Percentiles rank a stretch among this genome's conserved stretches.
phyloP scores from a whole-genome alignment of 805 yeast genomes.

The Komagataella pastoris region DNA sequence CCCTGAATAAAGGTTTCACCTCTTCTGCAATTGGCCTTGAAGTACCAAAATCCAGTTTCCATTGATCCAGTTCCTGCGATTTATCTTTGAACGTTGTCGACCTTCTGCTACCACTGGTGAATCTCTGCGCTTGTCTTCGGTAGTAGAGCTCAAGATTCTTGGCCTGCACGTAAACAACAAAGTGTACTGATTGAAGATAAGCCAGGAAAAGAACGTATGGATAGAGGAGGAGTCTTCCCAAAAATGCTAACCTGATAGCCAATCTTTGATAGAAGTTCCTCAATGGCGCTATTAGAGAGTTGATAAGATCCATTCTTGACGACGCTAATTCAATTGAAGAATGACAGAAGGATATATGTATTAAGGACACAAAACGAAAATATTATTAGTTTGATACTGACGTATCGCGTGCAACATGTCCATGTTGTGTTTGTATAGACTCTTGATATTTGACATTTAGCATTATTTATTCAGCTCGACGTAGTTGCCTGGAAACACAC shows the following conservation, averaged over 20 bases:
- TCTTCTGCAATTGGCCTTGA: conserved; percentile 1
- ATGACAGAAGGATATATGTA: neutral
- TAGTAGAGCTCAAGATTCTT: neutral
- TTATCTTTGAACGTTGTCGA: neutral
- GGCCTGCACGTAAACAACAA: neutral
- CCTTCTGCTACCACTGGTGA: neutral
- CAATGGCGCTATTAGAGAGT: neutral
- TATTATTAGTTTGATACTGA: neutral
- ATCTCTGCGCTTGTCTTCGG: neutral
- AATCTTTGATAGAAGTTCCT: conserved; percentile 1
- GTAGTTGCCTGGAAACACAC: conserved; percentile 94
- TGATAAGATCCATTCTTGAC: neutral
- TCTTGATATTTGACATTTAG: neutral
- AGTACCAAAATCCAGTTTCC: neutral
- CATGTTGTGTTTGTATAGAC: neutral
- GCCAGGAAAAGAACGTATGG: conserved; percentile 13
- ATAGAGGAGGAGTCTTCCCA: conserved; percentile 9
- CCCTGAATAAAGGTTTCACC: neutral
- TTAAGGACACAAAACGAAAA: neutral
- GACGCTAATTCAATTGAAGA: neutral
- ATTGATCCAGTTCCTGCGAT: neutral
- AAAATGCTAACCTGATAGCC: conserved; percentile 5
- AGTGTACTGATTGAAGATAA: conserved; percentile 9
- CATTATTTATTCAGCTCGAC: conserved; percentile 49
- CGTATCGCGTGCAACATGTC: neutral